Conservation (phyloP, 805 yeast species). For the Suhomyces kilbournensis region DNA sequence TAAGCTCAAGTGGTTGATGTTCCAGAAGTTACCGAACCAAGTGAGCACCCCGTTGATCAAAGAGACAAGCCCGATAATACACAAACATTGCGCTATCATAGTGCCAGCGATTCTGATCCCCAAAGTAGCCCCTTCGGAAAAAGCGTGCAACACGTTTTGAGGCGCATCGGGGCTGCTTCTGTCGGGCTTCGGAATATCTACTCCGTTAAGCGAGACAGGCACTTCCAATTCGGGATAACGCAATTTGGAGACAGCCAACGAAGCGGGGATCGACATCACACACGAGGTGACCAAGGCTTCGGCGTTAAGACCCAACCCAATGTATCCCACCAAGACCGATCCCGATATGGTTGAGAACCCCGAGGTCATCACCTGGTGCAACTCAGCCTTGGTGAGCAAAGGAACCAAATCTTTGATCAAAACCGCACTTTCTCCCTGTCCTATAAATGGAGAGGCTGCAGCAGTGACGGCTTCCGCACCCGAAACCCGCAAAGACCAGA, state of each 20-base stretch:
- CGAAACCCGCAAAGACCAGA: constrained; percentile 55
- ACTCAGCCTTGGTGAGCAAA: constrained; percentile 56
- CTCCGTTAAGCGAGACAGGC: constrained; percentile 48
- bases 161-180: constrained; percentile 33
- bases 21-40: constrained; percentile 65
- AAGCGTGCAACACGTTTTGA: constrained; percentile 54
- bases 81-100: constrained; percentile 55
- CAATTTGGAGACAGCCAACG: constrained; percentile 57
- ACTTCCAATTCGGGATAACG: constrained; percentile 59
- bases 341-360: constrained; percentile 67
- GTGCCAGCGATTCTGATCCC: constrained; percentile 57
- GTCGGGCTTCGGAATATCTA: constrained; percentile 43
- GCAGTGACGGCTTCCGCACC: constrained; percentile 68
- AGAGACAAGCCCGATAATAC: constrained; percentile 60
- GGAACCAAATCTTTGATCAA: constrained; percentile 59
- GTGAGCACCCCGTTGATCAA: constrained; percentile 53
- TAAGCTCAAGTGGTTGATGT: constrained; percentile 48
- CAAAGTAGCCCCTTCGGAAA: constrained; percentile 55
- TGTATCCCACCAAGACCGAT: constrained; percentile 59
- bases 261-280: constrained; percentile 67
- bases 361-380: constrained; percentile 60
- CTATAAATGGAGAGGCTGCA: constrained; percentile 65
- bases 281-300: constrained; percentile 65
- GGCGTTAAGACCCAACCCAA: constrained; percentile 59
- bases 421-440: constrained; percentile 64